A percentile compares a stretch with the other conserved stretches of the same genome.
phyloP scores from a whole-genome alignment of 2,329 filamentous ascomycete species.

The Pseudocercospora fuligena region DNA sequence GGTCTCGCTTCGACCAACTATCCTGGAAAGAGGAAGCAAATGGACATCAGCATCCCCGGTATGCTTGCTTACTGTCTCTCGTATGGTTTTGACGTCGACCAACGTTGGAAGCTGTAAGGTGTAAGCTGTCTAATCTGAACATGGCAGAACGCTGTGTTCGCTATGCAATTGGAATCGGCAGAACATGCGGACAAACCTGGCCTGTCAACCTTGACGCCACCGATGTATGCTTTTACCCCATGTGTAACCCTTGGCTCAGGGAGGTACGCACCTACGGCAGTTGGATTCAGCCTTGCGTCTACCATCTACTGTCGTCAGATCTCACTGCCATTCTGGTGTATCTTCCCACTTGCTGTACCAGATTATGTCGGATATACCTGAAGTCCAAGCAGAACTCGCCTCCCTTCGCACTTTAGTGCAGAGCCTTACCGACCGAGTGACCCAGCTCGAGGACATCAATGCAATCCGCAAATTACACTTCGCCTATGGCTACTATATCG shows the following conservation, averaged over 20 bases:
- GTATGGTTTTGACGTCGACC: background rate
- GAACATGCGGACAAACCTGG: background rate
- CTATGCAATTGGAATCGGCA: background rate
- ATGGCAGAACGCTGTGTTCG: too few species aligned
- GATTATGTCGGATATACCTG: background rate
- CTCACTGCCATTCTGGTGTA: background rate
- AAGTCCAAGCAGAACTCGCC: background rate
- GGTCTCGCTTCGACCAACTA: background rate
- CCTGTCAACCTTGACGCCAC: background rate
- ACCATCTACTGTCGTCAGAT: background rate
- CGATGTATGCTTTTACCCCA: background rate
- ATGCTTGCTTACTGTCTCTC: background rate
- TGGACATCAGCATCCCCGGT: background rate
- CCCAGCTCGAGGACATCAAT: background rate
- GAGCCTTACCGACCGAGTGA: background rate
- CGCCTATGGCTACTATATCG: constrained; percentile 4
- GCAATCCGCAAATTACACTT: constrained; percentile 1
- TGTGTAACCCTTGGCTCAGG: background rate
- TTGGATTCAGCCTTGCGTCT: background rate
- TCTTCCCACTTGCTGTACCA: background rate
- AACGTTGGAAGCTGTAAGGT: too few species aligned
- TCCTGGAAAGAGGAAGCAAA: background rate
- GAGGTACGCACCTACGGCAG: background rate
- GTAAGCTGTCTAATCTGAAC: too few species aligned
- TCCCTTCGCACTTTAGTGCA: background rate